These are phyloP conservation scores for Dictyostelium brefeldianum DNA, from an alignment of 78 protist genomes.

Conservation along the genomic window DNA sequence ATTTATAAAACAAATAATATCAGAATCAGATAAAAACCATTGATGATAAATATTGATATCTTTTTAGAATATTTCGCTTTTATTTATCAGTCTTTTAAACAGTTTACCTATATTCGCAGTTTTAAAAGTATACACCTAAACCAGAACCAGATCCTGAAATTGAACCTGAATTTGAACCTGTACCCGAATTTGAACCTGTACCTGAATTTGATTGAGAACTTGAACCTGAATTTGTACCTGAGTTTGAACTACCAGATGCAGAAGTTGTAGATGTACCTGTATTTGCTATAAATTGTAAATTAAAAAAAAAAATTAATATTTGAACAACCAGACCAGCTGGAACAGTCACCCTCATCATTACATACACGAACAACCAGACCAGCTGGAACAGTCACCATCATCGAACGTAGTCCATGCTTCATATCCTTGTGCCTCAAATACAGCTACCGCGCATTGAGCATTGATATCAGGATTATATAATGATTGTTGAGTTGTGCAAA, in stretches of 20 bases:
- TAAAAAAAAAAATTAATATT: not conserved
- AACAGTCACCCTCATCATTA: not conserved
- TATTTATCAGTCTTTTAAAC: too few relatives aligned
- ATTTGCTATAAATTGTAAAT: not conserved
- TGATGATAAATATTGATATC: too few relatives aligned
- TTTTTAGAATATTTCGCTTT: too few relatives aligned
- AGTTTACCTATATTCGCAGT: too few relatives aligned
- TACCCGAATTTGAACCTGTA: not conserved
- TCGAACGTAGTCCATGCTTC: not conserved
- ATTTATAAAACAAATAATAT: too few relatives aligned
- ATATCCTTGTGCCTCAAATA: not conserved
- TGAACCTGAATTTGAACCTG: not conserved
- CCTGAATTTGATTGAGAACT: not conserved
- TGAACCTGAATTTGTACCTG: not conserved
- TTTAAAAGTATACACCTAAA: not conserved
- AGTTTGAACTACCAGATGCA: not conserved
- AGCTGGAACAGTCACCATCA: not conserved
- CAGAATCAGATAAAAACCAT: too few relatives aligned
- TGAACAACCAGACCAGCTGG: not conserved
- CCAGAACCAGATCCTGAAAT: not conserved
- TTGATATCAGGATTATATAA: not conserved
- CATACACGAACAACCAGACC: not conserved
- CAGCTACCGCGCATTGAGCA: not conserved
- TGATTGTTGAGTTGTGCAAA: not conserved
- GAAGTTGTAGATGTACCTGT: too few relatives aligned